phyloP scores from a whole-genome alignment of 257 asterid genomes.

The Verbascum thapsus region DNA sequence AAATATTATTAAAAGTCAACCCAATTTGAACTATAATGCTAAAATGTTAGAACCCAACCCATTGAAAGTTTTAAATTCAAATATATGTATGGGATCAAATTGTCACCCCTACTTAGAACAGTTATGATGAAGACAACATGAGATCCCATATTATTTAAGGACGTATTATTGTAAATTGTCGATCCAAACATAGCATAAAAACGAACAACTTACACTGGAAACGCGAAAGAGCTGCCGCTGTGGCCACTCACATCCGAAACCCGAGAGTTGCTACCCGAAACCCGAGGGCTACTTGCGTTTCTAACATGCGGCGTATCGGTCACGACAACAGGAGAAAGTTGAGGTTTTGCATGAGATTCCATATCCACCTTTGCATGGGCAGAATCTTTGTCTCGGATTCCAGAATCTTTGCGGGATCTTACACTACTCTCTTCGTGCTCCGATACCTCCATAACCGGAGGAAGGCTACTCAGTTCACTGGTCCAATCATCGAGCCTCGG shows the following conservation, averaged over 20 bases:
- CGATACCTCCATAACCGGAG: slow-evolving; percentile 59
- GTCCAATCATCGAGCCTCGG: slow-evolving; percentile 43
- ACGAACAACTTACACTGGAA: slow-evolving; percentile 64
- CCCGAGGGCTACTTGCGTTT: slow-evolving; percentile 19
- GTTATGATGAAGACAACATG: no score
- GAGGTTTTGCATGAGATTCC: slow-evolving; percentile 25
- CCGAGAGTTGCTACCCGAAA: slow-evolving; percentile 42
- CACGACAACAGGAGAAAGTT: slow-evolving; percentile 32
- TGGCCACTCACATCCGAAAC: slow-evolving; percentile 53
- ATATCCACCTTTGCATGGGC: background rate
- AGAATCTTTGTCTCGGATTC: slow-evolving; percentile 29
- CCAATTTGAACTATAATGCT: no score
- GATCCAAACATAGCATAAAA: no score
- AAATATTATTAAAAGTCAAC: no score
- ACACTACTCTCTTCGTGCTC: slow-evolving; percentile 40
- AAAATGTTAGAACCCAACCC: no score
- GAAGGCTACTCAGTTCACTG: slow-evolving; percentile 40
- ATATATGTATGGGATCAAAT: no score
- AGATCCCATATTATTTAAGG: no score
- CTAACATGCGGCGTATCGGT: slow-evolving; percentile 28
- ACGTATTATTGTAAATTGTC: no score
- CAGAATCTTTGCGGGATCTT: slow-evolving; percentile 32
- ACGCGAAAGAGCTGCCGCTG: slow-evolving; percentile 49
- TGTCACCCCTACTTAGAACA: no score
- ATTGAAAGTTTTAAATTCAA: no score